These are phyloP conservation scores for Aegilops speltoides DNA, from an alignment of 176 grass and related monocot species.

Conservation along the genomic window DNA sequence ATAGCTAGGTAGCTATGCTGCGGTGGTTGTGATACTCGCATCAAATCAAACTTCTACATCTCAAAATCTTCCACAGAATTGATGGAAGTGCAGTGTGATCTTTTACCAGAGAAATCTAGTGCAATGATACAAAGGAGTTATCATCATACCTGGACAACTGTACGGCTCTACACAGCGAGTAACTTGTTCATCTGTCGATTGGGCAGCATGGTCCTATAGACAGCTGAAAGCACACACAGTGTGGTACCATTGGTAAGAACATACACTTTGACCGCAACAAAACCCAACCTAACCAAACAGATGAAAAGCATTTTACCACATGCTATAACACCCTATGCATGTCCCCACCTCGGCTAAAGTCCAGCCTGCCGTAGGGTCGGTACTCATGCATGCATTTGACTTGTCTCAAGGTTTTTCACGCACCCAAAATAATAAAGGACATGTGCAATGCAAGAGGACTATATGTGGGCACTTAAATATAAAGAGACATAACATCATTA, in stretches of 20 bases:
- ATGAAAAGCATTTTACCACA: constrained; percentile 21
- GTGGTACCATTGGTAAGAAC: constrained; percentile 35
- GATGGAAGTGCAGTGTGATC: constrained; percentile 4
- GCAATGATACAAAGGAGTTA: constrained; percentile 33
- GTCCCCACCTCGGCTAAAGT: background rate
- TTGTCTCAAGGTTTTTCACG: background rate
- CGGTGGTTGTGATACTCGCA: background rate
- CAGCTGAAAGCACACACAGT: constrained; percentile 30
- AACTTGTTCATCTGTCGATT: constrained; percentile 43
- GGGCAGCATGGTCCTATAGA: constrained; percentile 41
- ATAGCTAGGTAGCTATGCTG: background rate
- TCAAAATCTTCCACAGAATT: constrained; percentile 18
- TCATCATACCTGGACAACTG: constrained; percentile 56
- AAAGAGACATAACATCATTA: background rate
- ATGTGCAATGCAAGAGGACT: background rate
- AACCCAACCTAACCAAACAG: constrained; percentile 17
- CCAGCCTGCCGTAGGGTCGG: constrained; percentile 5
- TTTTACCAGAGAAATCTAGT: constrained; percentile 32
- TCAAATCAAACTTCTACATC: constrained; percentile 31
- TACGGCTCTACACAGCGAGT: constrained; percentile 24
- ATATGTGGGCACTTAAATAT: too few relatives aligned
- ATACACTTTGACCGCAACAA: constrained; percentile 31
- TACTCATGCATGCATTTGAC: constrained; percentile 12
- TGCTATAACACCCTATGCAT: background rate
- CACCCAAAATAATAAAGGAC: background rate